Evolutionary conservation across 1,284 basidiomycete species (phyloP), one percentile per base, ranked within the genome.

Genomic region (Cerrena zonata): DNA sequence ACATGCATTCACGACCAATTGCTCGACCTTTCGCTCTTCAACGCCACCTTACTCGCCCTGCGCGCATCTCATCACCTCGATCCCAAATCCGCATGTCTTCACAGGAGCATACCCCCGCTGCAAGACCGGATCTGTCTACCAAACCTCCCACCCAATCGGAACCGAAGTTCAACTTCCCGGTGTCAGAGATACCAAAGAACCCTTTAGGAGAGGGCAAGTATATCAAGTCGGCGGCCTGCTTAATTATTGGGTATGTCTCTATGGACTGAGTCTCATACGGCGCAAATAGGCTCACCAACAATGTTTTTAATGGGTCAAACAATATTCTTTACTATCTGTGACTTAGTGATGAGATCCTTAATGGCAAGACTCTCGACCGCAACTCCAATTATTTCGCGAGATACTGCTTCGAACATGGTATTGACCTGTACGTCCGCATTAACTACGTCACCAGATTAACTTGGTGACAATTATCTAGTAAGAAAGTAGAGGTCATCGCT

Each of bases 401-500:
- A 65, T 92, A 81, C 64, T 92, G 88, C 65, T 95, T 95, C 65
- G 86, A 92, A 60, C 79, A 90, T 39, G 92, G 91, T 0, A 82
- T 94, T 45, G 83, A 92, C 53, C 69, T 94, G 87, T 91, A 71
- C 68, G 86, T 69, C n/a, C n/a, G n/a, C n/a, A n/a, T n/a, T n/a
- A n/a, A n/a, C n/a, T n/a, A n/a, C n/a, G n/a, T n/a, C n/a, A n/a
- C n/a, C n/a, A n/a, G n/a, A n/a, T n/a, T n/a, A n/a, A n/a, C n/a
- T n/a, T n/a, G n/a, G n/a, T n/a, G n/a, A n/a, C n/a, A n/a, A n/a
- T n/a, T 26, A 40, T 46, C 19, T 61, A 91, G 89, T 54, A 91
- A 91, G 67, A 80, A 87, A 36, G 84, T 96, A 62, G 92, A 97
- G 61, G 92, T 97, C 47, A 88, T 98, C 47, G 76, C 94, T 1